Base-by-base conservation (phyloP, 805 yeast genomes). In the Allodekkera sacchari region DNA sequence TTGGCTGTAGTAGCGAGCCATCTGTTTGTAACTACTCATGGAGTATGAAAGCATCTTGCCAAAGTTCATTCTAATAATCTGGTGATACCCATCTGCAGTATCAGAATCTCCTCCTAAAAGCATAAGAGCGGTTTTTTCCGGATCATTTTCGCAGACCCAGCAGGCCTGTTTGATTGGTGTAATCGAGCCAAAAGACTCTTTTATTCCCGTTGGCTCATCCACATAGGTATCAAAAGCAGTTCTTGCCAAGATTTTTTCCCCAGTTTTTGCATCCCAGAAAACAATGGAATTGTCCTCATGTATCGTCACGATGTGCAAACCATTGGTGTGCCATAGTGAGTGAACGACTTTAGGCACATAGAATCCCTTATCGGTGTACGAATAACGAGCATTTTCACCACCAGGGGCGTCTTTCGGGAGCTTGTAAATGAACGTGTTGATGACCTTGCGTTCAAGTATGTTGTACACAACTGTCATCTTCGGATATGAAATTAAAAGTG, bases 231-330 rank as follows among this genome's bases (percentile, higher is more conserved):
- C 94, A 38, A 69, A 68, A 4, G 80, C 38, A 1, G 83, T 69
- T 43, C 96, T 68, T 1, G 96, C 92, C 33, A 77, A 77, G 10
- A 92, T 61, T 27, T 75, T 57, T 11, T 73, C 71, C 1, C 94
- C 96, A 22, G 77, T 77, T 20, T 75, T 67, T 1, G 84, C 81
- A 54, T 92, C 98, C 96, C 97, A 92, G 49, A 92, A 92, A 2
- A 75, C 95, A 22, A 92, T 47, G 0, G 94, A 71, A 33, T 89
- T 89, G 48, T 88, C 95, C 15, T 63, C 76, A 53, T 89, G 94
- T 3, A 75, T 68, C 0, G 95, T 78, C 14, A 83, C 67, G 3
- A 84, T 59, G 50, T 88, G 94, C 27, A 87, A 67, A 0, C 97
- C 96, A 49, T 85, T 85, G 3, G 99, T 98, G 54, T 89, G 96